Conservation (phyloP, 345 rosid genomes). For the Salix viminalis region DNA sequence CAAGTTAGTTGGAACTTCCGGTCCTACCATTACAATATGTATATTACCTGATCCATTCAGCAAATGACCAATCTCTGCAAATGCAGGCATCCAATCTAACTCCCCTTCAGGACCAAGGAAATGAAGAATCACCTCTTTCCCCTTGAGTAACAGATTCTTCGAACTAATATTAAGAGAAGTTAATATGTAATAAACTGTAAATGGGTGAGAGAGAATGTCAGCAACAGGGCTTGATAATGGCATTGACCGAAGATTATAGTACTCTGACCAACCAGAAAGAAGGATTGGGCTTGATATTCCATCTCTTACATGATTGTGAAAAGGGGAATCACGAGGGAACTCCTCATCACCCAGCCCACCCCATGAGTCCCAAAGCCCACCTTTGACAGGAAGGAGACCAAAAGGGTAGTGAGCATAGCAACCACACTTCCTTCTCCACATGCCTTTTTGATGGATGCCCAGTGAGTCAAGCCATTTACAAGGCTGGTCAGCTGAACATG, state of each 20-base stretch:
- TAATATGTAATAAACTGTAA: conserved; percentile 49
- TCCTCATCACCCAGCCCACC: conserved; percentile 46
- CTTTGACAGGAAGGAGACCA: conserved; percentile 46
- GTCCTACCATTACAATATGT: conserved; percentile 46
- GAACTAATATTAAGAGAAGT: conserved; percentile 42
- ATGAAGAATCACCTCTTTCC: conserved; percentile 39
- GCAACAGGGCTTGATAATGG: conserved; percentile 53
- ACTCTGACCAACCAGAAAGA: conserved; percentile 51
- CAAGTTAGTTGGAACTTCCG: conserved; percentile 39
- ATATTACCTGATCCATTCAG: conserved; percentile 39
- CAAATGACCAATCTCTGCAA: conserved; percentile 40
- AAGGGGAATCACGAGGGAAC: conserved; percentile 42
- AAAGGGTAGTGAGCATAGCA: conserved; percentile 49
- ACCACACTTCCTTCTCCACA: conserved; percentile 61
- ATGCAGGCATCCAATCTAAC: conserved; percentile 45
- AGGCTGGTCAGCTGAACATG: conserved; percentile 40
- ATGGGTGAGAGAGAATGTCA: conserved; percentile 47
- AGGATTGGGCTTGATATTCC: conserved; percentile 32
- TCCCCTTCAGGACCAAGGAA: conserved; percentile 46
- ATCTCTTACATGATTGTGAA: conserved; percentile 31
- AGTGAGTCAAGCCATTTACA: conserved; percentile 53
- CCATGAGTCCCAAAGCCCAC: conserved; percentile 50
- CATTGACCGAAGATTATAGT: conserved; percentile 44
- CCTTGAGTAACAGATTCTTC: conserved; percentile 45
- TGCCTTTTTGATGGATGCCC: conserved; percentile 51